These are phyloP conservation scores for Penicillium sp. DNA, from an alignment of 2,329 filamentous ascomycete species.

Conservation along the genomic window DNA sequence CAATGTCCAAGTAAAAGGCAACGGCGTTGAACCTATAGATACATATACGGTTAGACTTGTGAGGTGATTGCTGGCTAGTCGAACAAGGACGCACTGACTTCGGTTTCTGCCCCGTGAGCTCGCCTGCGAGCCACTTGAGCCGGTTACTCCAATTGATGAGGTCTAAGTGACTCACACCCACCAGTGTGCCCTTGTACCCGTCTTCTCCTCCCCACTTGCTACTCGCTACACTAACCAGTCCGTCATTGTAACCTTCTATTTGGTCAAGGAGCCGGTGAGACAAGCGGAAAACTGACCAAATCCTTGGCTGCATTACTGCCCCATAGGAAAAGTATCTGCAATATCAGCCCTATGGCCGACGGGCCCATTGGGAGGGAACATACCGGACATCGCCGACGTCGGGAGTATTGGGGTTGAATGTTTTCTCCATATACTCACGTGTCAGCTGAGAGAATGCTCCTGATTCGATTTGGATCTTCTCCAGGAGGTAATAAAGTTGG, in stretches of 20 bases:
- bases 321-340: conserved; percentile 67
- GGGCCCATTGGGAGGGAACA: conserved; percentile 19
- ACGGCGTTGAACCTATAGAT: conserved; percentile 66
- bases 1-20: conserved; percentile 68
- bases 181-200: conserved; percentile 64
- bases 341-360: conserved; percentile 16
- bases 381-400: conserved; percentile 58
- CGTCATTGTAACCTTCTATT: conserved; percentile 65
- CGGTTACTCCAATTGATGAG: conserved; percentile 71
- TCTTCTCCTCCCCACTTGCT: conserved; percentile 61
- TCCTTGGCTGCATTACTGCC: conserved; percentile 59
- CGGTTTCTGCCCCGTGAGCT: conserved; percentile 59
- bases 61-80: background rate
- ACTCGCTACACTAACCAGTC: conserved; percentile 64
- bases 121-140: conserved; percentile 62
- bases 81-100: conserved; percentile 45
- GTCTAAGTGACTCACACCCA: conserved; percentile 68
- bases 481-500: conserved; percentile 60
- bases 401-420: conserved; percentile 64
- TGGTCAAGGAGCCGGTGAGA: conserved; percentile 60
- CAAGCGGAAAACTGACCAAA: conserved; percentile 62
- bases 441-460: conserved; percentile 68
- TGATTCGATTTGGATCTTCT: conserved; percentile 60
- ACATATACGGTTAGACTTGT: background rate
- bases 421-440: conserved; percentile 59